These are phyloP conservation scores for Smithsoniella earleae DNA, from an alignment of 163 green algal species.

Conservation along the genomic window DNA sequence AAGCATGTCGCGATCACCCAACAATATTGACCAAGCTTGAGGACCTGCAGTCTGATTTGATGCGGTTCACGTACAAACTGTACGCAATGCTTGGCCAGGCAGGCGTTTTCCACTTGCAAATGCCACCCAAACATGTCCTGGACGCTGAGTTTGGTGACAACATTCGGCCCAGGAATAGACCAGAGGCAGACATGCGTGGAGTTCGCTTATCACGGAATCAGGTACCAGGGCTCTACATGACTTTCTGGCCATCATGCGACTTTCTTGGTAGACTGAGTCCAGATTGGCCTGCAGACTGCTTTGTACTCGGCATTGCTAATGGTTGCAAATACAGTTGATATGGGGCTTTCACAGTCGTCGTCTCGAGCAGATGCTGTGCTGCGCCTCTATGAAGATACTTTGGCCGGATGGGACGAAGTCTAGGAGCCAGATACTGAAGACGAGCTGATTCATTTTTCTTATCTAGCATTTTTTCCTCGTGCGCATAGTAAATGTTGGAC, in stretches of 20 bases:
- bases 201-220: background rate
- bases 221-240: no score
- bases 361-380: background rate
- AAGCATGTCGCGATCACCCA: slow-evolving; percentile 11
- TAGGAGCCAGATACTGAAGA: no score
- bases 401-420: background rate
- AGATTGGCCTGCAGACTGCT: background rate
- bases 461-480: no score
- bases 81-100: slow-evolving; percentile 22
- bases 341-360: background rate
- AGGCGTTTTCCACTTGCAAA: background rate
- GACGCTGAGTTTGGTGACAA: slow-evolving; percentile 4
- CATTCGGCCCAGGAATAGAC: background rate
- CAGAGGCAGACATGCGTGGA: background rate
- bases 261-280: no score
- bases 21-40: slow-evolving; percentile 11
- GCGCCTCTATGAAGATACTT: slow-evolving; percentile 10
- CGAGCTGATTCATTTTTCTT: background rate
- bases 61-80: slow-evolving; percentile 27
- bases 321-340: slow-evolving; percentile 10
- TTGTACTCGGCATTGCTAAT: background rate
- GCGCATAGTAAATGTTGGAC: no score
- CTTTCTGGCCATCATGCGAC: no score
- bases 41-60: slow-evolving; percentile 1
- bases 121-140: background rate